These are phyloP conservation scores for Dictyostelium capitatum DNA, from an alignment of 78 protist species.

Conservation along the genomic window DNA sequence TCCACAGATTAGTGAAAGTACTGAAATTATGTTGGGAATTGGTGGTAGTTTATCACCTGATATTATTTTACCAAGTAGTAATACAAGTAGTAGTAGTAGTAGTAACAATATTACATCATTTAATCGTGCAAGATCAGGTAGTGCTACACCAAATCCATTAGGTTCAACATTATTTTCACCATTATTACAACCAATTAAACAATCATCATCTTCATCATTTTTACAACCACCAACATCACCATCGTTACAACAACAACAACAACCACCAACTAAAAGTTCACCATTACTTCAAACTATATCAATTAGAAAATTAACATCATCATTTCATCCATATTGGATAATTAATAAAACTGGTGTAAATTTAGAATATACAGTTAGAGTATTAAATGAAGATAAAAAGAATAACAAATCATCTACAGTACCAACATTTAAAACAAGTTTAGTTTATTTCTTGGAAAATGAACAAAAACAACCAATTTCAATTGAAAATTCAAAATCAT, in stretches of 20 bases:
- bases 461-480: constrained; percentile 67
- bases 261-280: background rate
- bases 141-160: background rate
- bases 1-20: background rate
- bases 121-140: constrained; percentile 4
- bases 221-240: background rate
- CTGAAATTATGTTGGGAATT: background rate
- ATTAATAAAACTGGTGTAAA: constrained; percentile 61
- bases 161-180: background rate
- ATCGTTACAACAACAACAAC: background rate
- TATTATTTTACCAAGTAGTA: background rate
- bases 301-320: constrained; percentile 57
- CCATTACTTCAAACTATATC: constrained; percentile 66
- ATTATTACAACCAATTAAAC: background rate
- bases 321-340: constrained; percentile 80
- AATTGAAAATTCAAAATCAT: constrained; percentile 38
- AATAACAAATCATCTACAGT: background rate
- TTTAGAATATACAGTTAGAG: constrained; percentile 41
- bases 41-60: constrained; percentile 42
- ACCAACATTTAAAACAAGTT: background rate
- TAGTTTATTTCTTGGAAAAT: background rate
- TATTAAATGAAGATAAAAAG: background rate
- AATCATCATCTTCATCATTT: background rate
- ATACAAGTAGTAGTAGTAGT: background rate
- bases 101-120: background rate